phyloP scores from a whole-genome alignment of 148 eudicot species.

The Cornus suecica region DNA sequence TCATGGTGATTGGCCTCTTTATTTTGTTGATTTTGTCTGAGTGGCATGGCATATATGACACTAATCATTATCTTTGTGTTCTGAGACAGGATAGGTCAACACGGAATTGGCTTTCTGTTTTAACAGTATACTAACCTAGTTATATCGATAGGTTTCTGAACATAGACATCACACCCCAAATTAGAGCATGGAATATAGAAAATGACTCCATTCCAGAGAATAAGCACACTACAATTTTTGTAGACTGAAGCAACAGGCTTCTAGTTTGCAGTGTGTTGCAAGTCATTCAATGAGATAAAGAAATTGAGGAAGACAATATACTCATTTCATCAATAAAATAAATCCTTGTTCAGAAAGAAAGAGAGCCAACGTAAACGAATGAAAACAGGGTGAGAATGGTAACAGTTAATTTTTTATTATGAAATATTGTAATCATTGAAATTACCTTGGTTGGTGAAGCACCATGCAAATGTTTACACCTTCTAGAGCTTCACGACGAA shows the following conservation, averaged over 20 bases:
- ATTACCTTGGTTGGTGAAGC: slow-evolving; percentile 84
- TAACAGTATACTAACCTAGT: background rate
- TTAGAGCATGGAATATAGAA: no score
- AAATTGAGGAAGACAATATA: background rate
- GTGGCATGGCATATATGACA: no score
- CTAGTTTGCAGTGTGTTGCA: background rate
- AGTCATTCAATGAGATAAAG: background rate
- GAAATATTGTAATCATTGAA: background rate
- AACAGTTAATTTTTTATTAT: background rate
- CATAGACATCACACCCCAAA: no score
- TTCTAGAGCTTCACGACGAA: slow-evolving; percentile 85
- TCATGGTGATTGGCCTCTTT: no score
- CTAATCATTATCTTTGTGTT: no score
- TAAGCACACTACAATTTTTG: slow-evolving; percentile 2
- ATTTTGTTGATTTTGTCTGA: no score
- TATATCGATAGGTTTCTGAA: background rate
- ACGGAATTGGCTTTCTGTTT: no score
- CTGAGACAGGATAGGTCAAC: no score
- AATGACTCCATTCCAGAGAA: background rate
- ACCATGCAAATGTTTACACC: slow-evolving; percentile 87
- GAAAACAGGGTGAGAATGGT: background rate
- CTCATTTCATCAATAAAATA: background rate
- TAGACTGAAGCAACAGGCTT: background rate
- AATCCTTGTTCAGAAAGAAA: background rate
- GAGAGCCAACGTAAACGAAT: background rate